phyloP scores from a whole-genome alignment of 495 filamentous ascomycete genomes.

The Penicillium nucicola region DNA sequence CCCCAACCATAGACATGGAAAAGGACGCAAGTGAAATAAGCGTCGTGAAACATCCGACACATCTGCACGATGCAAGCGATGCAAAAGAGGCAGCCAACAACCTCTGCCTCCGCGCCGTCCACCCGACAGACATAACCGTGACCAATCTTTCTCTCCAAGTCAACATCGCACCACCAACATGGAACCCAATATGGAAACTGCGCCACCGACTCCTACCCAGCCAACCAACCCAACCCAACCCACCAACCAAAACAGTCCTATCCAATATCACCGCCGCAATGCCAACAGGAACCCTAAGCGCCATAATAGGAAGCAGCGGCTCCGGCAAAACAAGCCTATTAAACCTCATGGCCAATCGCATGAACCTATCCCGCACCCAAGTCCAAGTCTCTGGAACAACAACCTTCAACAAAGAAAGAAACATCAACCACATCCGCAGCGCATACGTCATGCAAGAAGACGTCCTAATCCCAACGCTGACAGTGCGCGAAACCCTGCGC shows the following conservation, averaged over 20 bases:
- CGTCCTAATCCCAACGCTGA: slow-evolving; percentile 64
- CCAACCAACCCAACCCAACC: slow-evolving; percentile 8
- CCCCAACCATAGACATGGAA: slow-evolving; percentile 8
- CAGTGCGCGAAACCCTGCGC: slow-evolving; percentile 67
- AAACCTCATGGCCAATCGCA: slow-evolving; percentile 65
- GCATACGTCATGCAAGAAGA: slow-evolving; percentile 80
- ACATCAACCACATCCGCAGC: slow-evolving; percentile 53
- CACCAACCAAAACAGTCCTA: slow-evolving; percentile 41
- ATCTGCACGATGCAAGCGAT: slow-evolving; percentile 9
- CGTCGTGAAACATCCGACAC: slow-evolving; percentile 5
- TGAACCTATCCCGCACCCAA: slow-evolving; percentile 43
- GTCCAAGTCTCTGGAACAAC: slow-evolving; percentile 51
- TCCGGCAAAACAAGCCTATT: slow-evolving; percentile 72
- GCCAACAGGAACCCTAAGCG: slow-evolving; percentile 60
- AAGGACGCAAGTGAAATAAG: slow-evolving; percentile 16
- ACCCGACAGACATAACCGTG: slow-evolving; percentile 56
- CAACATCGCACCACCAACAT: slow-evolving; percentile 45
- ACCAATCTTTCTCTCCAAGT: slow-evolving; percentile 53
- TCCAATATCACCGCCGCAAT: slow-evolving; percentile 53
- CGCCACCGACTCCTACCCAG: slow-evolving; percentile 14
- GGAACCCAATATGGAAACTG: slow-evolving; percentile 20
- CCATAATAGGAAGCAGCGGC: slow-evolving; percentile 71
- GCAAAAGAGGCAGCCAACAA: slow-evolving; percentile 16
- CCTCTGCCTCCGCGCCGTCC: slow-evolving; percentile 58
- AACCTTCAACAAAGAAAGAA: slow-evolving; percentile 52